phyloP scores from a whole-genome alignment of 805 yeast genomes.

The Barnettozyma siamensis region DNA sequence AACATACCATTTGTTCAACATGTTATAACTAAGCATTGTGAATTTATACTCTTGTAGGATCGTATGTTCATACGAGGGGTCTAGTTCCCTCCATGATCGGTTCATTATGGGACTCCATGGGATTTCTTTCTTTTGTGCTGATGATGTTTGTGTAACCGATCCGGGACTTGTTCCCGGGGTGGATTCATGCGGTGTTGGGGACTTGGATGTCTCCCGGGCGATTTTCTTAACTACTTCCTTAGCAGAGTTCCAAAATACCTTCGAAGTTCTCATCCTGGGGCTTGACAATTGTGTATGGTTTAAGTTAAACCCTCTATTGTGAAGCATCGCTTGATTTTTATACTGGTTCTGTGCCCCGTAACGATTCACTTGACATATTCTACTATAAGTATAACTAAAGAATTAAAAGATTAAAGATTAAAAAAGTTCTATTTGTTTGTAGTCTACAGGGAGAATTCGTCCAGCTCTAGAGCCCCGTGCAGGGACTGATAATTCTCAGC shows the following conservation, averaged over 20 bases:
- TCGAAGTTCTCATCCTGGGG: not conserved
- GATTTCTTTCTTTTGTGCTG: not conserved
- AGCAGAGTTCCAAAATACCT: not conserved
- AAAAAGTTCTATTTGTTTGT: not conserved
- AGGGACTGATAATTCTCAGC: slow-evolving; percentile 21
- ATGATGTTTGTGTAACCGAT: not conserved
- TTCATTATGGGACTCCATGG: slow-evolving; percentile 5
- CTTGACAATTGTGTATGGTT: too few species aligned
- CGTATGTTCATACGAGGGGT: slow-evolving; percentile 2
- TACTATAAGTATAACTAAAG: too few species aligned
- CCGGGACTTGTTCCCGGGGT: not conserved
- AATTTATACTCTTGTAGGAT: slow-evolving; percentile 1
- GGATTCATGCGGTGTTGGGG: not conserved
- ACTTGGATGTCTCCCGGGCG: not conserved
- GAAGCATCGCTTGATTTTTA: too few species aligned
- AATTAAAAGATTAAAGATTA: too few species aligned
- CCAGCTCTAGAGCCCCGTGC: slow-evolving; percentile 21
- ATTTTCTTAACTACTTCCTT: not conserved
- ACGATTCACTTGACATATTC: too few species aligned
- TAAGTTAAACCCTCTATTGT: too few species aligned
- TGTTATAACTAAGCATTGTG: slow-evolving; percentile 36
- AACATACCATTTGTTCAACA: slow-evolving; percentile 49
- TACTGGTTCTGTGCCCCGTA: not conserved
- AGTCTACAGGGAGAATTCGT: slow-evolving; percentile 15
- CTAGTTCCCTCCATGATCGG: slow-evolving; percentile 9